A percentile compares a stretch with the other conserved stretches of the same genome.
Conservation (phyloP, 441 rosid species). For the Pelargonium exstipulatum region DNA sequence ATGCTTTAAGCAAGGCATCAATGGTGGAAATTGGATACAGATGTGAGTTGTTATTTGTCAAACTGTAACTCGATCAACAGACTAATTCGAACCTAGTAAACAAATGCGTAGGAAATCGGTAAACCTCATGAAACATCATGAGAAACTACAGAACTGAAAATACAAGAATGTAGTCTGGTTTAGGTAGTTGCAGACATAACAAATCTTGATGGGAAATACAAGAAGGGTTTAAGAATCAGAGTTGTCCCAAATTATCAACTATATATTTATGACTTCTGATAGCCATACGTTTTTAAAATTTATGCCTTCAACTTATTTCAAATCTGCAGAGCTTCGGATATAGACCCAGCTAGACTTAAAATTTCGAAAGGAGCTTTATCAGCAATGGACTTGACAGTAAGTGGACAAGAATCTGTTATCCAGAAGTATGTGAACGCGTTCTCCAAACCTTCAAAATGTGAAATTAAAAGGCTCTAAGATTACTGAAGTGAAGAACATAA, state of each 20-base stretch:
- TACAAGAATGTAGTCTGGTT: background rate
- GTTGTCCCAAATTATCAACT: background rate
- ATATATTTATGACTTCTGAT: background rate
- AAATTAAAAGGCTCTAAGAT: slow-evolving; percentile 13
- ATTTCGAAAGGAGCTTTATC: slow-evolving; percentile 79
- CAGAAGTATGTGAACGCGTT: slow-evolving; percentile 76
- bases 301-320: slow-evolving; percentile 24
- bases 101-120: background rate
- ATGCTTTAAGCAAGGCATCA: background rate
- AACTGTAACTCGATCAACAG: no score
- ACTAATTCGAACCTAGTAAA: no score
- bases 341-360: slow-evolving; percentile 82
- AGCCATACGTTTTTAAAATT: background rate
- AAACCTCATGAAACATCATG: background rate
- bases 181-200: background rate
- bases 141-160: background rate
- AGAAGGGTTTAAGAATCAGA: background rate
- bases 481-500: background rate
- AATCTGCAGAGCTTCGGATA: slow-evolving; percentile 79
- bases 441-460: slow-evolving; percentile 31
- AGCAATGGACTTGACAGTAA: slow-evolving; percentile 65
- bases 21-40: background rate
- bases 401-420: slow-evolving; percentile 95
- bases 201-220: background rate
- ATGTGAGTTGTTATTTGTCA: no score